Evolutionary conservation across 306 rosid species (phyloP), one percentile per base, ranked within the genome.

Genomic region (Dryas alaskensis): DNA sequence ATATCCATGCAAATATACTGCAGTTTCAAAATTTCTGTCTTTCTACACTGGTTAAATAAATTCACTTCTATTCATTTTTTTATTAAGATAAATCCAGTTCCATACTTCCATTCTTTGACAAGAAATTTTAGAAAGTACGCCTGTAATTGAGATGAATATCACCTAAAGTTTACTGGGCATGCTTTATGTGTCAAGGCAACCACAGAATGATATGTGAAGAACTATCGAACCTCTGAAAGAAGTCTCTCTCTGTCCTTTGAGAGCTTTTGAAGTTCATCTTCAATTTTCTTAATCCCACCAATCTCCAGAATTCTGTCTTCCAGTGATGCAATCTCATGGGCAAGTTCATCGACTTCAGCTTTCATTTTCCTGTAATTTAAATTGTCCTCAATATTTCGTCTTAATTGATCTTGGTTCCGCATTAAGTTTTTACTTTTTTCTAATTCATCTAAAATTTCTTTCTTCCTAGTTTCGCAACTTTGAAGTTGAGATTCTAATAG

Each of bases 331-430:
- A 93, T 84, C 81, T 91, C 97, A 59, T 8, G 44, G 42, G 79
- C 60, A 69, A 91, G 94, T 70, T 81, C 72, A 74, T 91, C 94
- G 62, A 93, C 94, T 17, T 87, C 84, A 80, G 94, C 91, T 81
- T 86, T 93, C n/a, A 88, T 93, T 82, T 85, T 83, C 76, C 98
- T 82, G 80, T 91, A 91, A 77, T 88, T 85, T 83, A 91, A 69
- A 83, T 93, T 91, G 84, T 90, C 94, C 73, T 83, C 91, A 62
- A 91, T 87, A 75, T 87, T 89, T 66, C 92, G 86, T 81, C 84
- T 90, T 53, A 91, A 52, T 40, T 77, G 81, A 76, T 85, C 94
- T 83, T 84, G 89, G 72, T 77, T 58, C 78, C 81, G 75, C 84
- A 76, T 81, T 80, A 86, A 79, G 62, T 93, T 85, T 70, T 80